Evolutionary conservation across 345 rosid genomes (phyloP).

Genomic region (Populus deltoides): DNA sequence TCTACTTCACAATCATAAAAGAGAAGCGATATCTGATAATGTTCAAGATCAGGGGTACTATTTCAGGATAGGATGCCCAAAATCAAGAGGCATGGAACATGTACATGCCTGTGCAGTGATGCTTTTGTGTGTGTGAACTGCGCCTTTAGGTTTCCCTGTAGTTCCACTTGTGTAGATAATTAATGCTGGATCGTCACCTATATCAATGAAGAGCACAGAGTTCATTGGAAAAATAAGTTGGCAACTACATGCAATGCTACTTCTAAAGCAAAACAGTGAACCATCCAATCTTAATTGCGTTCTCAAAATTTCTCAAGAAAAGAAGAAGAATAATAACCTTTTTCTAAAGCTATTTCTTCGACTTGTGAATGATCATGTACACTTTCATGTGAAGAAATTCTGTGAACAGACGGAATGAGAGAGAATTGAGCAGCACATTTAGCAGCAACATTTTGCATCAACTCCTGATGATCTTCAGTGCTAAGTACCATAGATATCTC

Average conservation of each 20-base stretch:
- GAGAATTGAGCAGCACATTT: conserved; percentile 64
- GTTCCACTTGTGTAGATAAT: conserved; percentile 96
- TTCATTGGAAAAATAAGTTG: not conserved
- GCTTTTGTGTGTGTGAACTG: conserved; percentile 85
- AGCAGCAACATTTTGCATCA: conserved; percentile 66
- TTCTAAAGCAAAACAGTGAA: conserved; percentile 7
- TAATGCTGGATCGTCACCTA: conserved; percentile 83
- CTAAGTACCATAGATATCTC: conserved; percentile 74
- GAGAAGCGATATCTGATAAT: too few relatives aligned
- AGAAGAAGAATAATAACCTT: conserved; percentile 10
- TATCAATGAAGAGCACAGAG: conserved; percentile 3
- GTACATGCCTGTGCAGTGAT: conserved; percentile 69
- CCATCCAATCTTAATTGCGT: conserved; percentile 15
- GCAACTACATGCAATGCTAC: not conserved
- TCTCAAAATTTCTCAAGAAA: conserved; percentile 32
- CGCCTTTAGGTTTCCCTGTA: conserved; percentile 99
- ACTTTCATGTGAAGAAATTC: conserved; percentile 32
- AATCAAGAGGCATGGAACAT: not conserved
- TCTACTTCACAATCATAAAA: too few relatives aligned
- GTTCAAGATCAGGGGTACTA: not conserved
- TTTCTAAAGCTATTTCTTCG: conserved; percentile 32
- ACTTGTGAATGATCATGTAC: conserved; percentile 30
- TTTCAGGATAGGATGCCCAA: conserved; percentile 1
- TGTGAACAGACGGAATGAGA: conserved; percentile 57
- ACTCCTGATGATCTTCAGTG: conserved; percentile 64